Percentiles rank a stretch among this genome's conserved stretches.
Evolutionary conservation across 208 protist species (phyloP).

Genomic region (Endotrypanum monterogeii): DNA sequence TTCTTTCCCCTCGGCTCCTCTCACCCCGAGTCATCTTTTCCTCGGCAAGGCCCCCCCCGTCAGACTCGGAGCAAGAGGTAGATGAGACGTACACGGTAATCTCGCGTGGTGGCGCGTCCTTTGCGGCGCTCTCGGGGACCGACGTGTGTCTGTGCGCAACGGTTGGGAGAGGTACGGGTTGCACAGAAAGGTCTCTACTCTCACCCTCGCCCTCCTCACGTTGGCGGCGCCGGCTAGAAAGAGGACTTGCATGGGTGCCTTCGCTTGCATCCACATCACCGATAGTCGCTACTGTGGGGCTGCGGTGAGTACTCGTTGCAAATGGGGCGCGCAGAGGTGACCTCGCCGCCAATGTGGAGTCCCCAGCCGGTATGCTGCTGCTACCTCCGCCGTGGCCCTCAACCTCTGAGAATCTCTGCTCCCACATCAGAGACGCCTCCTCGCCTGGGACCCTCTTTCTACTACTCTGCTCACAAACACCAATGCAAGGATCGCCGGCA

Average conservation of each 20-base stretch:
- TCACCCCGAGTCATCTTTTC: not conserved
- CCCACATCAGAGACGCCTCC: not conserved
- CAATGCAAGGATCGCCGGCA: not conserved
- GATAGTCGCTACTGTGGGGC: not conserved
- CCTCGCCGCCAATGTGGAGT: not conserved
- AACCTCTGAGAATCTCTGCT: not conserved
- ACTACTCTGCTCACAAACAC: not conserved
- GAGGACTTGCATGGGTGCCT: not conserved
- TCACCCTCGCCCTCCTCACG: constrained; percentile 6
- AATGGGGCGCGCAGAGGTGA: not conserved
- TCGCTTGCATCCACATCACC: not conserved
- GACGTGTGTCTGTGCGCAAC: not conserved
- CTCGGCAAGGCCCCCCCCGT: not conserved
- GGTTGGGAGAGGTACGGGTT: not conserved
- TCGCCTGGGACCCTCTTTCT: not conserved
- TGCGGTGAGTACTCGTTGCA: not conserved
- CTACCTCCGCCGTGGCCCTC: not conserved
- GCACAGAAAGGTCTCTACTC: not conserved
- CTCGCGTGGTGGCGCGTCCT: not conserved
- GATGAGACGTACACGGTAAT: not conserved
- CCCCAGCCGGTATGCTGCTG: not conserved
- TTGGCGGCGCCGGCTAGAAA: constrained; percentile 18
- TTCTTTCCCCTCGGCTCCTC: not conserved
- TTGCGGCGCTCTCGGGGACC: not conserved
- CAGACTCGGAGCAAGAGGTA: constrained; percentile 5